Evolutionary conservation across 306 rosid genomes (phyloP), one percentile per base, ranked within the genome.

Genomic region (Rosa rugosa): DNA sequence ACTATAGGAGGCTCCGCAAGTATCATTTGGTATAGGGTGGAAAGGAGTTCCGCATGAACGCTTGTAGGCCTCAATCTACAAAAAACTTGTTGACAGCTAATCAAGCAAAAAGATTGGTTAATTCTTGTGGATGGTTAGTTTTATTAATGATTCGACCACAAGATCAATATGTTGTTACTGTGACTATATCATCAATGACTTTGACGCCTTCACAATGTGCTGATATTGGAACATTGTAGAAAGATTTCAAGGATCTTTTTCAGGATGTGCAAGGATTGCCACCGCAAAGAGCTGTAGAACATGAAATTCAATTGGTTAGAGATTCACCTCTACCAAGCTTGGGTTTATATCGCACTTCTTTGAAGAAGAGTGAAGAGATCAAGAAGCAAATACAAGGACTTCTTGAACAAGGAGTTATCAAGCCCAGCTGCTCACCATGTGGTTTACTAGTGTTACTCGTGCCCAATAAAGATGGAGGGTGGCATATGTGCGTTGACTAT

Each of bases 361-460:
- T 41, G 7, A 42, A 4, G 17, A 5, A 42, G 22, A 41, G 34
- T 69, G 51, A 69, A 36, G 73, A 69, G 18, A 69, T 41, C 53
- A 69, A 69, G 73, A 42, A 42, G 34, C 53, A 69, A 41, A 16
- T 42, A 41, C 10, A 42, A 6, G 36, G 18, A 69, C 51, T 69
- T 69, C 71, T 31, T 65, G 71, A 65, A 65, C 42, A 65, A 65
- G 66, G 66, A 49, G 12, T 60, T 60, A 60, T 60, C 34, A 60
- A 22, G 23, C 66, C 34, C 7, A 60, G 14, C 2, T 60, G 54
- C 18, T 49, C 54, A 49, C 54, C 54, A 49, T 49, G 54, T 49
- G 54, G 20, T 49, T 49, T 17, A 60, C 66, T 4, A 60, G 22
- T 65, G 45, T 44, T 65, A 1, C 0, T 31, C 36, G 36, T 31